Evolutionary conservation across 768 basidiomycete species (phyloP).

Genomic region (Nevesoporus exiguus): DNA sequence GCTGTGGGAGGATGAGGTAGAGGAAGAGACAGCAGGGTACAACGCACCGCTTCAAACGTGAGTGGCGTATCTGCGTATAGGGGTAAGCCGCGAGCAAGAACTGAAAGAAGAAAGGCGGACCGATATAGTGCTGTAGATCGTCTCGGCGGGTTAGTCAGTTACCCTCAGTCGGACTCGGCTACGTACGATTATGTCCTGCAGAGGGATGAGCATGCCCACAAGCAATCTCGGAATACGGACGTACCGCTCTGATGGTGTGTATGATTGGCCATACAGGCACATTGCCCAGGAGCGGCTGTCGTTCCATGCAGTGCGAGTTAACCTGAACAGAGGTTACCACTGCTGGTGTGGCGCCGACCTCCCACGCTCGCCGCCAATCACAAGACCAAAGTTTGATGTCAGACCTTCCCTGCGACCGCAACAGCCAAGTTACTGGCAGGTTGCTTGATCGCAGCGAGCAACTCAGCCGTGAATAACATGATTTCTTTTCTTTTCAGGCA

Average conservation of each 20-base stretch:
- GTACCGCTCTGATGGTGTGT: slow-evolving; percentile 66
- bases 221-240: neutral
- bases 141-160: slow-evolving; percentile 2
- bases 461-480: no score
- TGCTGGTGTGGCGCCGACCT: no score
- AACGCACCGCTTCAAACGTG: slow-evolving; percentile 69
- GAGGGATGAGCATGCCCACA: slow-evolving; percentile 11
- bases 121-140: slow-evolving; percentile 60
- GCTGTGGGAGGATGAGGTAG: slow-evolving; percentile 38
- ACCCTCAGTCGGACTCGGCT: neutral
- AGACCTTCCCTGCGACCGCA: no score
- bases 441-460: no score
- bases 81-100: slow-evolving; percentile 1
- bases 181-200: slow-evolving; percentile 61
- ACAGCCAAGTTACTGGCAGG: no score
- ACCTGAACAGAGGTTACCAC: no score
- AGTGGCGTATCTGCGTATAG: slow-evolving; percentile 70
- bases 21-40: neutral
- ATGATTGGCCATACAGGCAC: slow-evolving; percentile 79
- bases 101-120: slow-evolving; percentile 33
- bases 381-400: no score
- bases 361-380: neutral
- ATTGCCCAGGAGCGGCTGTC: slow-evolving; percentile 42
- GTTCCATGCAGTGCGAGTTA: slow-evolving; percentile 26
- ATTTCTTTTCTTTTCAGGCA: no score